These are phyloP conservation scores for Candida vartiovaarae DNA, from an alignment of 805 yeast genomes.

Conservation along the genomic window DNA sequence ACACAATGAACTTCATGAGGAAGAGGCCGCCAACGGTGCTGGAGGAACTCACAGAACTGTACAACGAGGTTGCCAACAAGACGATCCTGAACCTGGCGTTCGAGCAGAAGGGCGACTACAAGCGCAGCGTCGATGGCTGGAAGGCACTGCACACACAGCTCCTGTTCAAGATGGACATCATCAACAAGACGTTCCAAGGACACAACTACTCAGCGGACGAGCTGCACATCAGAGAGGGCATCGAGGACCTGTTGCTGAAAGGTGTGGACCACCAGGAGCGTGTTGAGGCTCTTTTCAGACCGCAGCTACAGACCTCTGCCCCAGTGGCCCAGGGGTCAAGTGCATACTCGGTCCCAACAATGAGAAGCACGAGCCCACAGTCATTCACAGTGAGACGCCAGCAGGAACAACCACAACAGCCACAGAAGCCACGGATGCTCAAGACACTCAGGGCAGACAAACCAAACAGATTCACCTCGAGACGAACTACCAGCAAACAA, in stretches of 20 bases:
- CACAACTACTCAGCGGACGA: slow-evolving; percentile 38
- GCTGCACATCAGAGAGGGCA: slow-evolving; percentile 28
- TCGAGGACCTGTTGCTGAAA: slow-evolving; percentile 17
- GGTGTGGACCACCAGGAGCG: slow-evolving; percentile 34
- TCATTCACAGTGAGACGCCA: slow-evolving; percentile 20
- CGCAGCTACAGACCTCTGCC: not conserved
- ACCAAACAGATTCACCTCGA: too few relatives aligned
- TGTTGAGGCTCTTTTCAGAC: not conserved
- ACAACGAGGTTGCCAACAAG: slow-evolving; percentile 54
- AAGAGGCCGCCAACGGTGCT: slow-evolving; percentile 54
- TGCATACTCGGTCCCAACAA: slow-evolving; percentile 18
- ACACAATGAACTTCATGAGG: slow-evolving; percentile 41
- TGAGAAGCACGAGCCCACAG: slow-evolving; percentile 20
- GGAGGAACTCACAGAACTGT: slow-evolving; percentile 52
- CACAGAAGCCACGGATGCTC: slow-evolving; percentile 19
- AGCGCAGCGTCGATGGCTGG: slow-evolving; percentile 66
- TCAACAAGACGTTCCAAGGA: slow-evolving; percentile 36
- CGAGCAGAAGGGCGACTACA: slow-evolving; percentile 47
- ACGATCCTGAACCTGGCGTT: slow-evolving; percentile 49
- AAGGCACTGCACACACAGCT: slow-evolving; percentile 59
- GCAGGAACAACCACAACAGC: slow-evolving; percentile 14
- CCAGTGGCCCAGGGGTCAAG: not conserved
- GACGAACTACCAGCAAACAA: not conserved
- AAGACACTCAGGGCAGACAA: not conserved
- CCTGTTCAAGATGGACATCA: slow-evolving; percentile 44